Conservation (phyloP, 306 rosid species). For the Trifolium pratense region DNA sequence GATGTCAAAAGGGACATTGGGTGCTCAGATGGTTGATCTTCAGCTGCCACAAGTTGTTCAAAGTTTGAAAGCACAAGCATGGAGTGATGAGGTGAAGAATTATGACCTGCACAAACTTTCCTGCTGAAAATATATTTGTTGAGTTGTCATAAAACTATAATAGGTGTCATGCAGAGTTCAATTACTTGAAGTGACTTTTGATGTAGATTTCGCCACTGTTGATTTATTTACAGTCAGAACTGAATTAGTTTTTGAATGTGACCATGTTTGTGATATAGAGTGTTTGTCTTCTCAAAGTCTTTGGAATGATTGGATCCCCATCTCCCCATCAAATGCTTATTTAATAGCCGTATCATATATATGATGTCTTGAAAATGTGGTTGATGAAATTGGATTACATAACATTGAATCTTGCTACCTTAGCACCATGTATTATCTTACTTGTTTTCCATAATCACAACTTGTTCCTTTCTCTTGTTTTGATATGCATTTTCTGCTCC, state of each 20-base stretch:
- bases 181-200: conserved; percentile 18
- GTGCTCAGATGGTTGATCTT: conserved; percentile 96
- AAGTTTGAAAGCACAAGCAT: conserved; percentile 97
- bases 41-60: conserved; percentile 93
- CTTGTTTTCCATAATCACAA: conserved; percentile 21
- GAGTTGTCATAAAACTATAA: conserved; percentile 31
- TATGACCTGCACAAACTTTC: conserved; percentile 31
- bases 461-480: conserved; percentile 30
- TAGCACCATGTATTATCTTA: conserved; percentile 4
- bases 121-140: conserved; percentile 31
- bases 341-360: conserved; percentile 8
- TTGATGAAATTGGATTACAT: conserved; percentile 33
- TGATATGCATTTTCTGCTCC: conserved; percentile 25
- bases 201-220: conserved; percentile 23
- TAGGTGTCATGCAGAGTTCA: conserved; percentile 22
- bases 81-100: conserved; percentile 97
- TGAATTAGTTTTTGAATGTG: background rate
- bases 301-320: conserved; percentile 2
- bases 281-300: background rate
- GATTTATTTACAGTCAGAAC: conserved; percentile 7
- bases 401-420: conserved; percentile 25
- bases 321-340: conserved; percentile 6
- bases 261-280: conserved; percentile 5
- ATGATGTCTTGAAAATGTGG: conserved; percentile 12
- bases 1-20: conserved; percentile 85